Base-by-base conservation (phyloP, 164 flowering plant genomes). In the Nelumbo lutea region DNA sequence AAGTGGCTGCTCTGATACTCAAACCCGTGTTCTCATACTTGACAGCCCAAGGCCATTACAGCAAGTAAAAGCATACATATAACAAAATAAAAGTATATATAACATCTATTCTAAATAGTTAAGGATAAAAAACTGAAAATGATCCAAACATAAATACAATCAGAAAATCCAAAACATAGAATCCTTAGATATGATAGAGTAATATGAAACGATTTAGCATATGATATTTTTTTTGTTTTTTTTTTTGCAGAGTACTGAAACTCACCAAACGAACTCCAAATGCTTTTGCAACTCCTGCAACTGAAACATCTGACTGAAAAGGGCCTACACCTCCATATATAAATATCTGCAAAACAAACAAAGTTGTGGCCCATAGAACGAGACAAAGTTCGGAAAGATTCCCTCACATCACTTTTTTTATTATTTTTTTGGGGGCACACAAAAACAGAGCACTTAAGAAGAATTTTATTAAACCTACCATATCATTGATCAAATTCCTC, bases 251-350 rank as follows among this genome's bases (percentile, higher is more conserved):
- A 69, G 51, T 3, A 64, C 61, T 52, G 48, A 4, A 42, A 84
- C 90, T 38, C 68, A 95, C 99, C 94, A 86, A 70, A 66, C 99
- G 97, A 77, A 96, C 98, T 48, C 98, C 98, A 87, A 89, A 89
- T 50, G 99, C 93, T 83, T 93, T 96, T 60, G 97, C 97, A 79
- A 93, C 88, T 65, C 98, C 99, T 27, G 95, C 90, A 45, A 86
- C 72, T 45, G 98, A 82, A 64, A 87, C 88, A 82, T 96, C 99
- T 41, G 95, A 90, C 78, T 81, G 91, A 83, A 96, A 71, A n/a
- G 98, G 95, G 38, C 99, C 99, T 10, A 93, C 84, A 62, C 93
- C 99, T 69, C 99, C 99, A 84, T 85, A 85, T 59, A 96, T 70
- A 75, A 93, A 88, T 56, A 92, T 90, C 99, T 96, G 77, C 67